Percentiles rank a stretch among this genome's conserved stretches.
phyloP scores from a whole-genome alignment of 164 flowering plant species.

The Aristolochia fimbriata region DNA sequence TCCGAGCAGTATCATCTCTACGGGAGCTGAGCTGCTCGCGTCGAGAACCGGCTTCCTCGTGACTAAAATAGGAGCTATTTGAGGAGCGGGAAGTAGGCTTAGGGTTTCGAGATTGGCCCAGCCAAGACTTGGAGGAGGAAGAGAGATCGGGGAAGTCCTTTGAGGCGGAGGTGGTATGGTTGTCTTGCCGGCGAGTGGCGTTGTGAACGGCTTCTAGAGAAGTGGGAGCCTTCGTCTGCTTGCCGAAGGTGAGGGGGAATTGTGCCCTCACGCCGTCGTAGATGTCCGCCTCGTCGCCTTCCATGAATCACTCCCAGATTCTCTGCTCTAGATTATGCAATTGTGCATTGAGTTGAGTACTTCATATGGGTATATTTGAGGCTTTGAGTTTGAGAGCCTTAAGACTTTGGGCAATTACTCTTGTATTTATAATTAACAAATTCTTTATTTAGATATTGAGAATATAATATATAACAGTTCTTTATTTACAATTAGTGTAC shows the following conservation, averaged over 20 bases:
- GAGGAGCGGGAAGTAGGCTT: constrained; percentile 10
- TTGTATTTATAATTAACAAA: too few species aligned
- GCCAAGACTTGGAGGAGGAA: constrained; percentile 44
- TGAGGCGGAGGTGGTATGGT: not conserved
- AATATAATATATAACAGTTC: too few species aligned
- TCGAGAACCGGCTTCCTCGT: not conserved
- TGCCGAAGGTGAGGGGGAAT: constrained; percentile 82
- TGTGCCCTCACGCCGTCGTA: constrained; percentile 76
- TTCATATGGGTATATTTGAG: too few species aligned
- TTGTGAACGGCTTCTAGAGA: constrained; percentile 69
- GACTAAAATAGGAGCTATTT: not conserved
- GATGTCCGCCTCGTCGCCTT: constrained; percentile 47
- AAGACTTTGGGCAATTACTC: too few species aligned
- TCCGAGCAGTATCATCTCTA: not conserved
- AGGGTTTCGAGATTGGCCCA: constrained; percentile 32
- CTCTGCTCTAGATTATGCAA: too few species aligned
- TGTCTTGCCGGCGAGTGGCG: constrained; percentile 51
- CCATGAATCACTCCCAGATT: not conserved
- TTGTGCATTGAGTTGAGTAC: too few species aligned
- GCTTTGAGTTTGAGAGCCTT: too few species aligned
- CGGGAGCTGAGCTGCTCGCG: not conserved
- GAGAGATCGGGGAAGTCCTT: constrained; percentile 32
- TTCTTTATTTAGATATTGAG: too few species aligned
- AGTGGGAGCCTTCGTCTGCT: constrained; percentile 58
- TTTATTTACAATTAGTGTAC: too few species aligned